These are phyloP conservation scores for Cyberlindnera maritima DNA, from an alignment of 805 yeast genomes.

Conservation along the genomic window DNA sequence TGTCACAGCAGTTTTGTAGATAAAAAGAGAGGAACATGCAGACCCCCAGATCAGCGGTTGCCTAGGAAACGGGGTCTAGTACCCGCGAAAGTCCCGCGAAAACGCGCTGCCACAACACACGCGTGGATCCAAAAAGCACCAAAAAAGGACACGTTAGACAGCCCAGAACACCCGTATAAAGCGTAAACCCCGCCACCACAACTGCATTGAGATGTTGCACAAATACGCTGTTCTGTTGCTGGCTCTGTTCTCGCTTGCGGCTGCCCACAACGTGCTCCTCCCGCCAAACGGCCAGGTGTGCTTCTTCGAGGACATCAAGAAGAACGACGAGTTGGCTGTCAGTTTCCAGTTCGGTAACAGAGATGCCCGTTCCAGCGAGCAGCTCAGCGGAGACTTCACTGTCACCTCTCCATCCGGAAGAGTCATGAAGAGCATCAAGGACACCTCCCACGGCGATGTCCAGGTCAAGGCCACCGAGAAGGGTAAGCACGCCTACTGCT, in stretches of 20 bases:
- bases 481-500: slow-evolving; percentile 87
- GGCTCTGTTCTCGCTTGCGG: slow-evolving; percentile 17
- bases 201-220: slow-evolving; percentile 1
- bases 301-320: slow-evolving; percentile 78
- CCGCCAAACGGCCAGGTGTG: slow-evolving; percentile 86
- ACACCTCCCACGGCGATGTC: slow-evolving; percentile 79
- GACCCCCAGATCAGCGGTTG: no score
- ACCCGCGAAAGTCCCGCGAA: no score
- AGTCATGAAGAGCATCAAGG: slow-evolving; percentile 47
- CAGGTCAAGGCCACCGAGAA: slow-evolving; percentile 57
- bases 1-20: no score
- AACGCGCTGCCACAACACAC: background rate
- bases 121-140: background rate
- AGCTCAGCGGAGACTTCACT: slow-evolving; percentile 62
- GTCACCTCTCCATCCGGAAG: slow-evolving; percentile 37
- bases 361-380: slow-evolving; percentile 66
- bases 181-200: background rate
- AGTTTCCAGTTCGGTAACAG: slow-evolving; percentile 94
- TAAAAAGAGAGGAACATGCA: no score
- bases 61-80: no score
- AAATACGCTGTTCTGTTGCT: slow-evolving; percentile 1
- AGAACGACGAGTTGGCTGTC: slow-evolving; percentile 82
- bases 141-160: background rate
- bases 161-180: background rate
- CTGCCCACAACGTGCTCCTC: slow-evolving; percentile 78